Evolutionary conservation across 129 eudicot genomes (phyloP), one percentile per base, ranked within the genome.

Genomic region (Flaveria trinervia): DNA sequence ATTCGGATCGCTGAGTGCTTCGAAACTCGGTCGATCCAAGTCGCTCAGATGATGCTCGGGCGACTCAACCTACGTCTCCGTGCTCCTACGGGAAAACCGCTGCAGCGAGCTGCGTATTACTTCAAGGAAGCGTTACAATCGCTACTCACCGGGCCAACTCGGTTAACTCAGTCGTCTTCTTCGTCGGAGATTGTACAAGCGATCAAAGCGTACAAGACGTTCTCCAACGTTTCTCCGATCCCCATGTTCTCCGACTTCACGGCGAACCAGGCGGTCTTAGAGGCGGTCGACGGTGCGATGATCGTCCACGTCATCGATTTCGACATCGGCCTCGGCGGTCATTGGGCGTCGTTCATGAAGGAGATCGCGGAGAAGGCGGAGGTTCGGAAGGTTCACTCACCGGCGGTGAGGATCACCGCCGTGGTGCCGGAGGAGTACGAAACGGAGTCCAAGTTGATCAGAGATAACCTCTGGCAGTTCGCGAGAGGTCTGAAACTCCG

Each of bases 161-260:
- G 85, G 61, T 61, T 79, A 65, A 72, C 86, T 70, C 88, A 72
- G 44, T 85, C 92, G 0, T 77, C 84, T 2, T 51, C 72, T 26
- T 83, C 96, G 1, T 84, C 83, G 0, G 93, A 91, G 7, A 80
- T 91, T 1, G 83, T 95, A 9, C 97, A 95, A 41, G 77, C 89
- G 12, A 95, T 95, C 39, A 87, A 90, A 76, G 92, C 99, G 11
- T 82, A 83, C 83, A 91, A 83, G 61, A 81, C 82, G 59, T 95
- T 89, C 76, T 89, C 97, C 0, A 87, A 77, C 64, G 88, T 95
- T 59, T 95, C 99, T 1, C 99, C 99, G 1, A 81, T 95, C 52
- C 93, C 97, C 16, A 85, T 95, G 93, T 95, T 95, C 86, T 84
- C 99, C 39, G 87, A 90, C 82, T 95, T 95, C 84, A 88, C 99